These are phyloP conservation scores for Saturnispora saitoi DNA, from an alignment of 805 yeast genomes.

Conservation along the genomic window DNA sequence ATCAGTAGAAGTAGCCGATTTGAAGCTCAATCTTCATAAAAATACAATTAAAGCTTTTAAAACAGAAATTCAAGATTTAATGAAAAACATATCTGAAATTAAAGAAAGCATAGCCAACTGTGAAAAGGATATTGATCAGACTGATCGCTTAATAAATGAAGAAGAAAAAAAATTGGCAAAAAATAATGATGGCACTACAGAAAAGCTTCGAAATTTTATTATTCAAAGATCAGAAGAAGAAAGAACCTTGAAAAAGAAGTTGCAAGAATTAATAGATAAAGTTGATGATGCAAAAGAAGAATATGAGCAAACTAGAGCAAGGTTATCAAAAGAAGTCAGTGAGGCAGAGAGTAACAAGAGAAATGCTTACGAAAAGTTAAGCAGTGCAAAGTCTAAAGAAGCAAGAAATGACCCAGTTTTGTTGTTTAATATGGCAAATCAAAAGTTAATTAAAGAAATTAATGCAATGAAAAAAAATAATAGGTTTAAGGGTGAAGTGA, in stretches of 20 bases:
- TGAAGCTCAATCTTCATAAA: slow-evolving; percentile 2
- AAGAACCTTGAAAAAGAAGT: slow-evolving; percentile 9
- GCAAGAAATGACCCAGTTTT: slow-evolving; percentile 23
- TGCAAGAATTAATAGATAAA: slow-evolving; percentile 10
- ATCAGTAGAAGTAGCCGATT: background rate
- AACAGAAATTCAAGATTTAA: slow-evolving; percentile 4
- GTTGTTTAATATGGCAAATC: slow-evolving; percentile 45
- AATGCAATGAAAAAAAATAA: slow-evolving; percentile 10
- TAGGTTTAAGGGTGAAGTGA: slow-evolving; percentile 43
- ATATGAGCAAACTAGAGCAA: slow-evolving; percentile 14
- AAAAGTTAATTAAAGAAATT: slow-evolving; percentile 35
- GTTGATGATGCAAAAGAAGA: slow-evolving; percentile 16
- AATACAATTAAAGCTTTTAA: slow-evolving; percentile 9
- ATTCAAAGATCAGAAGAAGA: slow-evolving; percentile 15
- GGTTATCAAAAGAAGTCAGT: background rate
- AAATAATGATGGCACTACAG: slow-evolving; percentile 34
- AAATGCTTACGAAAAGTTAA: slow-evolving; percentile 3
- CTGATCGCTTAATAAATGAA: slow-evolving; percentile 3
- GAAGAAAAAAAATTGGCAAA: slow-evolving; percentile 13
- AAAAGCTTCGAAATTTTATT: slow-evolving; percentile 20
- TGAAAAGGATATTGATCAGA: slow-evolving; percentile 7
- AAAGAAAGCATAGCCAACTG: slow-evolving; percentile 10
- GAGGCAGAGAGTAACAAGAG: background rate
- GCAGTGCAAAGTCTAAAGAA: slow-evolving; percentile 6
- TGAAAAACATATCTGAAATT: slow-evolving; percentile 17